A percentile compares a stretch with the other conserved stretches of the same genome.
Conservation (phyloP, 2,329 filamentous ascomycete genomes). For the Cylindrodendrum hubeiense region DNA sequence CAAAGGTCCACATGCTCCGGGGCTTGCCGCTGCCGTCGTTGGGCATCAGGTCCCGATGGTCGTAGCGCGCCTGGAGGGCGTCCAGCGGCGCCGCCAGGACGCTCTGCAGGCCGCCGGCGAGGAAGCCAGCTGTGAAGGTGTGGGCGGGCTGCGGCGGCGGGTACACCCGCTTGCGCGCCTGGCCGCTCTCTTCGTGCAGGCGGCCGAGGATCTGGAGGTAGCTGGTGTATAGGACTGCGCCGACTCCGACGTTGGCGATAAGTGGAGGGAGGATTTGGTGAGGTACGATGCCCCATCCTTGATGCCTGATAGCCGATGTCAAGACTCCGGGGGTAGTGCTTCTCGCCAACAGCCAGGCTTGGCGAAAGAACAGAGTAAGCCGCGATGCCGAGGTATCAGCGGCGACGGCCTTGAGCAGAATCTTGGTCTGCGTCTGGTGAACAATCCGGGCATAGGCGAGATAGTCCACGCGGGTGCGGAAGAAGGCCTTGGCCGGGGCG, state of each 20-base stretch:
- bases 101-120: slow-evolving; percentile 78
- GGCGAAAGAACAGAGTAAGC: slow-evolving; percentile 50
- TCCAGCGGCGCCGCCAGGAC: slow-evolving; percentile 80
- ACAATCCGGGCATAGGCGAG: slow-evolving; percentile 69
- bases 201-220: slow-evolving; percentile 78
- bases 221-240: slow-evolving; percentile 80
- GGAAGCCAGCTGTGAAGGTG: slow-evolving; percentile 77
- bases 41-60: slow-evolving; percentile 64
- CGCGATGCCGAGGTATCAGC: slow-evolving; percentile 50
- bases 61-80: slow-evolving; percentile 80
- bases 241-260: slow-evolving; percentile 79
- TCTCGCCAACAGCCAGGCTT: slow-evolving; percentile 64
- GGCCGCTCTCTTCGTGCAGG: slow-evolving; percentile 73
- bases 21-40: slow-evolving; percentile 56
- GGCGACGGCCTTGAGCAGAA: slow-evolving; percentile 52
- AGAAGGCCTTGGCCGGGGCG: slow-evolving; percentile 92
- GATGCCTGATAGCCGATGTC: slow-evolving; percentile 73
- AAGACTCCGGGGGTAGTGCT: slow-evolving; percentile 79
- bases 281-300: slow-evolving; percentile 81
- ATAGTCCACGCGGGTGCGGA: slow-evolving; percentile 90
- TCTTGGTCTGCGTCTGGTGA: slow-evolving; percentile 59
- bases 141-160: slow-evolving; percentile 73
- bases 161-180: slow-evolving; percentile 72
- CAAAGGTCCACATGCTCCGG: slow-evolving; percentile 80
- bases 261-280: slow-evolving; percentile 83